Percentiles rank a stretch among this genome's conserved stretches.
phyloP scores from a whole-genome alignment of 768 basidiomycete genomes.

The Clitopilus hobsonii region DNA sequence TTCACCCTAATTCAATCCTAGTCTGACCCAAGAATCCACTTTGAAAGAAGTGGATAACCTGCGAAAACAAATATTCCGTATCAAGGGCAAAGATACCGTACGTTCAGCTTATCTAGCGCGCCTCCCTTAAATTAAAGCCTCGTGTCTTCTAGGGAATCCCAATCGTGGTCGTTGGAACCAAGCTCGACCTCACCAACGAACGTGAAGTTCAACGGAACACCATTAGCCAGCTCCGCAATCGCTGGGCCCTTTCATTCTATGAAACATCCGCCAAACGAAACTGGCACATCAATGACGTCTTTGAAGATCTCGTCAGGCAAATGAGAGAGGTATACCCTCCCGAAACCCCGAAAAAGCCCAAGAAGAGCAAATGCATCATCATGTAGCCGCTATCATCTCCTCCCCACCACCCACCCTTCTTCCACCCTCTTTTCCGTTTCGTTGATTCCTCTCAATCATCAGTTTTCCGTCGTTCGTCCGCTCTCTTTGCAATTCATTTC shows the following conservation, averaged over 20 bases:
- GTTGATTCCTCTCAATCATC: background rate
- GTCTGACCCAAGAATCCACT: conserved; percentile 78
- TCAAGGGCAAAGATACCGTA: conserved; percentile 69
- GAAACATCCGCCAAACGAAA: conserved; percentile 87
- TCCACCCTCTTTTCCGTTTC: background rate
- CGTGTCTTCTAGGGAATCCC: conserved; percentile 48
- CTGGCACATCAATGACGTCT: conserved; percentile 76
- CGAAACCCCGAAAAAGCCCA: conserved; percentile 33
- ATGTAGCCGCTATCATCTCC: conserved; percentile 28
- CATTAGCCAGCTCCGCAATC: conserved; percentile 58
- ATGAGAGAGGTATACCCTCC: conserved; percentile 66
- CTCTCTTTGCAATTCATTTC: background rate
- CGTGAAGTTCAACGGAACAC: conserved; percentile 67
- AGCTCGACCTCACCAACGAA: conserved; percentile 76
- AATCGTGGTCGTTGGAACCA: conserved; percentile 84
- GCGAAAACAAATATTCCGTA: conserved; percentile 75
- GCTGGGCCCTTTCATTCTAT: conserved; percentile 74
- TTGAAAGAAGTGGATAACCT: conserved; percentile 76
- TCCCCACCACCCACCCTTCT: background rate
- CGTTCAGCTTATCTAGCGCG: conserved; percentile 13
- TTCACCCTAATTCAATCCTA: conserved; percentile 20
- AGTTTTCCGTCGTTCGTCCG: background rate
- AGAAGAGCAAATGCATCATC: conserved; percentile 34
- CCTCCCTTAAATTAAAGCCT: conserved; percentile 1
- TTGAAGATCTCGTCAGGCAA: conserved; percentile 70